A percentile compares a stretch with the other conserved stretches of the same genome.
These are phyloP conservation scores for Cryptococcus depauperatus DNA, from an alignment of 1,284 basidiomycete species.

Conservation along the genomic window DNA sequence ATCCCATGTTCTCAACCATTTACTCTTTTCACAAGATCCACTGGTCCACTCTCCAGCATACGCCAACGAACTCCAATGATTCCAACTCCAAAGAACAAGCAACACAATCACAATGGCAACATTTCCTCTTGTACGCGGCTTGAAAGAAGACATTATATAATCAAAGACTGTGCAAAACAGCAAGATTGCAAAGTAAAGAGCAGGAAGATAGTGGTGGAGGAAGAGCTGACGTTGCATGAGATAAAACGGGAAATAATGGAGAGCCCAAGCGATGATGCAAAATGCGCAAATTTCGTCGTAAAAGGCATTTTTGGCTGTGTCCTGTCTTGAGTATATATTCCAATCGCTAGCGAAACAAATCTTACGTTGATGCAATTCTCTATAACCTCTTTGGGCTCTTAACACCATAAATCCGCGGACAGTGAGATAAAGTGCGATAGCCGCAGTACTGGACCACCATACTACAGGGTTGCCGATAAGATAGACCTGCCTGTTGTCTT, in stretches of 20 bases:
- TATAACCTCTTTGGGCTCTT: slow-evolving; percentile 79
- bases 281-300: slow-evolving; percentile 88
- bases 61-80: slow-evolving; percentile 68
- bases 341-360: slow-evolving; percentile 11
- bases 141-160: slow-evolving; percentile 66
- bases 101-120: slow-evolving; percentile 65
- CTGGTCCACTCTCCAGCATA: slow-evolving; percentile 88
- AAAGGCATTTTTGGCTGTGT: slow-evolving; percentile 66
- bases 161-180: slow-evolving; percentile 75
- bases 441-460: slow-evolving; percentile 75
- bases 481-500: slow-evolving; percentile 90
- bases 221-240: slow-evolving; percentile 95
- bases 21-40: slow-evolving; percentile 63
- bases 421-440: slow-evolving; percentile 60
- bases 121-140: slow-evolving; percentile 68
- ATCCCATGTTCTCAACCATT: slow-evolving; percentile 91
- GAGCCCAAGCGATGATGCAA: slow-evolving; percentile 88
- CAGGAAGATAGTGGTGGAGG: slow-evolving; percentile 96
- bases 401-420: slow-evolving; percentile 73
- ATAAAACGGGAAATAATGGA: slow-evolving; percentile 97
- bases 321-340: slow-evolving; percentile 4
- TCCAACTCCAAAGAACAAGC: slow-evolving; percentile 69
- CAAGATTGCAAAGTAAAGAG: slow-evolving; percentile 87
- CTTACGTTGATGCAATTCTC: slow-evolving; percentile 84
- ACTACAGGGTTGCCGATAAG: slow-evolving; percentile 88